Evolutionary conservation across 805 yeast species (phyloP), one percentile per base, ranked within the genome.

Genomic region (Starmera pachycereana): DNA sequence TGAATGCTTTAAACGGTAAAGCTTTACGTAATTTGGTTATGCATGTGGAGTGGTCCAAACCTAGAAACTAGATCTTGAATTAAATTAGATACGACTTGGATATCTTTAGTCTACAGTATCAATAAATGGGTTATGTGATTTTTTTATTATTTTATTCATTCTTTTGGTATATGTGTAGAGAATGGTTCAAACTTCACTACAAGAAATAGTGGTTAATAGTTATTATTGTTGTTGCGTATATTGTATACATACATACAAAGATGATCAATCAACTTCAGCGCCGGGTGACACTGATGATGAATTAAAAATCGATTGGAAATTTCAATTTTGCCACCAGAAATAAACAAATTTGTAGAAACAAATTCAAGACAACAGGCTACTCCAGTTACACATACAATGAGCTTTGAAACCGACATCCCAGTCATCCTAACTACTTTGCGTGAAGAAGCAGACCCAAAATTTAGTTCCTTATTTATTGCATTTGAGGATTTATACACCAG

Each of bases 1-100:
- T 82, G 64, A 78, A 82, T 46, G 59, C 60, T 46, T 72, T 88
- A 63, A 73, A 92, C 61, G 96, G 97, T 56, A 82, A 78, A 69
- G 96, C 97, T 72, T 83, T 82, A 74, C 84, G 82, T 74, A 83
- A 81, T 56, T 72, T 90, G 75, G 88, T 90, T 59, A 70, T 83
- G 63, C 71, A 67, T 49, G 72, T 75, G 46, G 81, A 74, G 48
- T 74, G 75, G 74, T 73, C 79, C 31, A 76, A 71, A 56, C 76
- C 34, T 33, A 40, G 34, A 37, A 18, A 28, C 30, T 40, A 13
- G 14, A 8, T 8, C 14, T 22, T 22, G 27, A 22, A 22, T 22
- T 5, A 22, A 22, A 22, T 22, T 22, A 22, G 27, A 8, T 2
- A 22, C 27, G 6, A 22, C 27, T 22, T 22, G 7, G 7, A 7